A percentile compares a stretch with the other conserved stretches of the same genome.
These are phyloP conservation scores for Capsella rubella DNA, from an alignment of 441 rosid species.

Conservation along the genomic window DNA sequence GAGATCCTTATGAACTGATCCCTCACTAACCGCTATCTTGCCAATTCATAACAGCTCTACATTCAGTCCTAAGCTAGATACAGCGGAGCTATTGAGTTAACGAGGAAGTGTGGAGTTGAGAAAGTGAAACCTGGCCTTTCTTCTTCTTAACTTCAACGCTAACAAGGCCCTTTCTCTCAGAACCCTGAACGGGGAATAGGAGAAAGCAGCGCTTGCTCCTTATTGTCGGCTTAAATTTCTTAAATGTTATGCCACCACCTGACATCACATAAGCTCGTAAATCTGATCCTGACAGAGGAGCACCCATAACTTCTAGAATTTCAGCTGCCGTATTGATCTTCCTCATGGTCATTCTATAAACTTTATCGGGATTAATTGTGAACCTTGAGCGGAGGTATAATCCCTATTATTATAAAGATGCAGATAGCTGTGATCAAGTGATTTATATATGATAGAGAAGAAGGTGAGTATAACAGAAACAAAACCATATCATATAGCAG, in stretches of 20 bases:
- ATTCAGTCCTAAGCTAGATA: slow-evolving; percentile 14
- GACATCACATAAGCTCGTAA: slow-evolving; percentile 98
- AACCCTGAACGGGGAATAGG: slow-evolving; percentile 85
- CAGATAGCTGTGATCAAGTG: slow-evolving; percentile 10
- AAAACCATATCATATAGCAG: slow-evolving; percentile 20
- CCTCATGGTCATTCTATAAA: slow-evolving; percentile 91
- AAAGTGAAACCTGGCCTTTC: slow-evolving; percentile 79
- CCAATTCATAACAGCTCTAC: slow-evolving; percentile 14
- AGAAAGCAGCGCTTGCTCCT: slow-evolving; percentile 91
- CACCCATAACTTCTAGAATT: slow-evolving; percentile 98
- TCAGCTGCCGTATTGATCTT: slow-evolving; percentile 89
- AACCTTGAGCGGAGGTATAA: slow-evolving; percentile 81
- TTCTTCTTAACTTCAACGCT: slow-evolving; percentile 93
- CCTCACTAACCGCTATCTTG: background rate
- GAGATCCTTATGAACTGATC: slow-evolving; percentile 10
- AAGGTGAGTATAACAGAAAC: background rate
- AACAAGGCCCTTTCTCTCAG: slow-evolving; percentile 88
- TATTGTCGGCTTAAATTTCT: slow-evolving; percentile 74
- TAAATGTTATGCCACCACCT: slow-evolving; percentile 77
- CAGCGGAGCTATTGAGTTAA: background rate
- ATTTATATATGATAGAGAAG: background rate
- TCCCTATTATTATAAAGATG: slow-evolving; percentile 54
- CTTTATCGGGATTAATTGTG: slow-evolving; percentile 89
- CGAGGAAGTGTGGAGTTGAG: slow-evolving; percentile 1
- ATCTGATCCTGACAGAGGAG: slow-evolving; percentile 86